Percentiles rank a stretch among this genome's conserved stretches.
These are phyloP conservation scores for Stachybotrys chlorohalonatus DNA, from an alignment of 2,329 filamentous ascomycete species.

Conservation along the genomic window DNA sequence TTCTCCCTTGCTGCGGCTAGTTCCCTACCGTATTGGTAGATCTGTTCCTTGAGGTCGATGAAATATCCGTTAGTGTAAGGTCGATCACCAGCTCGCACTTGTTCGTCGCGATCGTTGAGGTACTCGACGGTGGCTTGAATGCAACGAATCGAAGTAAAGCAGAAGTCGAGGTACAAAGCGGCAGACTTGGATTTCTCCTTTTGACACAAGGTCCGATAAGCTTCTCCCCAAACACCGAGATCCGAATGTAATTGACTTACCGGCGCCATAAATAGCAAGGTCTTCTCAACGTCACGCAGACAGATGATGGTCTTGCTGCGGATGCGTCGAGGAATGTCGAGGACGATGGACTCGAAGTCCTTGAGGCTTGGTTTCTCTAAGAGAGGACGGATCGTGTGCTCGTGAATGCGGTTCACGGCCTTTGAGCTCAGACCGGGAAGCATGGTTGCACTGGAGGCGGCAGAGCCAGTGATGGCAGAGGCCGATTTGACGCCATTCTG, in stretches of 20 bases:
- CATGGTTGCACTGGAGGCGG: slow-evolving; percentile 37
- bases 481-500: slow-evolving; percentile 29
- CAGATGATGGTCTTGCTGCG: slow-evolving; percentile 79
- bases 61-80: slow-evolving; percentile 96
- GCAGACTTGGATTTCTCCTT: slow-evolving; percentile 72
- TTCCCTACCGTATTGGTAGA: slow-evolving; percentile 79
- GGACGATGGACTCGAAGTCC: slow-evolving; percentile 71
- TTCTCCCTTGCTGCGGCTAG: slow-evolving; percentile 67
- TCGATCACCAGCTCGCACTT: slow-evolving; percentile 73
- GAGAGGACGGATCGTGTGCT: slow-evolving; percentile 70
- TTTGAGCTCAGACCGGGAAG: slow-evolving; percentile 56
- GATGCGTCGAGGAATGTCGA: slow-evolving; percentile 71
- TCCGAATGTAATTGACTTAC: slow-evolving; percentile 66
- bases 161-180: slow-evolving; percentile 72
- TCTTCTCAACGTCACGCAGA: slow-evolving; percentile 90
- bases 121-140: slow-evolving; percentile 83
- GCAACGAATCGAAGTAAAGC: slow-evolving; percentile 81
- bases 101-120: slow-evolving; percentile 70
- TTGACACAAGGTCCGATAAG: slow-evolving; percentile 61
- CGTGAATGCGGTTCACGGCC: slow-evolving; percentile 69
- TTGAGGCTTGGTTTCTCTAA: slow-evolving; percentile 64
- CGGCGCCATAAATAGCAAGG: slow-evolving; percentile 79
- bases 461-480: slow-evolving; percentile 54
- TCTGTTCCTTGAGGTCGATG: slow-evolving; percentile 90
- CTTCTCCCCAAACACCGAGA: slow-evolving; percentile 49